These are phyloP conservation scores for Halocafeteria seosinensis DNA, from an alignment of 108 stramenopile genomes.

Conservation along the genomic window DNA sequence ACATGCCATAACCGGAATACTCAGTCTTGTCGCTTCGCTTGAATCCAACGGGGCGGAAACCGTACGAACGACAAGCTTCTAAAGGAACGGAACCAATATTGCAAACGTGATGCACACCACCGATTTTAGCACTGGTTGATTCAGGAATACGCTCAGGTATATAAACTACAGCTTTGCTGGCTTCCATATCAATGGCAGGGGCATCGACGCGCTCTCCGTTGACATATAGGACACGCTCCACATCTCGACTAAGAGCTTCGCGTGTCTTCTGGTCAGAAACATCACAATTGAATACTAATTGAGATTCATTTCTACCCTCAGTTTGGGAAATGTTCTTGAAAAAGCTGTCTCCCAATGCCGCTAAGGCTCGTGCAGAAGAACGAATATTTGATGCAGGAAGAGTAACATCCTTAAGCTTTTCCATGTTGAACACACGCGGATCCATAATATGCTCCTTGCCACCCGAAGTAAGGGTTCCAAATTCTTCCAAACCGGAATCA, in stretches of 20 bases:
- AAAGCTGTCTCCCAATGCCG: background rate
- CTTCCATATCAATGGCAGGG: too few species aligned
- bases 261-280: background rate
- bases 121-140: too few species aligned
- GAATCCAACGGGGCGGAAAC: too few species aligned
- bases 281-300: background rate
- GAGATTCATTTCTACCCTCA: background rate
- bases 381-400: background rate
- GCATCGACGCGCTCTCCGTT: background rate
- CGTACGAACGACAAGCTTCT: too few species aligned
- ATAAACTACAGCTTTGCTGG: too few species aligned
- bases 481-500: background rate
- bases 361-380: background rate
- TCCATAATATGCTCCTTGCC: constrained; percentile 2
- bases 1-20: too few species aligned
- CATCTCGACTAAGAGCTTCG: background rate
- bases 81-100: too few species aligned
- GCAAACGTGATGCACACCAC: too few species aligned
- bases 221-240: background rate
- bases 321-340: background rate
- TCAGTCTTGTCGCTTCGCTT: too few species aligned
- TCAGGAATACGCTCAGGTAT: too few species aligned
- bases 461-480: background rate
- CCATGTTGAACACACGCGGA: background rate
- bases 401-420: too few species aligned